Evolutionary conservation across 2,329 filamentous ascomycete genomes (phyloP), one percentile per base, ranked within the genome.

Genomic region (Hypoxylon sp.): DNA sequence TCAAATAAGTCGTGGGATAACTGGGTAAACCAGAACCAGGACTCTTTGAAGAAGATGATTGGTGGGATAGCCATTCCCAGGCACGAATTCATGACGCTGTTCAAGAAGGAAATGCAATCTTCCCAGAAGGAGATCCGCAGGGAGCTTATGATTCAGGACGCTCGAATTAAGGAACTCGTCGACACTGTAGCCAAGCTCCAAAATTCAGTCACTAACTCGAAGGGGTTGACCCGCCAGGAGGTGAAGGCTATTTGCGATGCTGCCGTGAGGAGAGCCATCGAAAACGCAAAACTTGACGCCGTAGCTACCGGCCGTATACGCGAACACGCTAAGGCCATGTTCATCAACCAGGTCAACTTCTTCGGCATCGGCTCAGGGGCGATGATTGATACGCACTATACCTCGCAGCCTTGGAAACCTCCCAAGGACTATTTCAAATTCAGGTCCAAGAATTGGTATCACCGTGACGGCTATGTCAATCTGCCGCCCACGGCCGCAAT

Each of bases 291-390:
- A 56, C 78, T 88, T 2, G 79, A 82, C 50, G 81, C 81, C 2
- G 71, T 84, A 33, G 81, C 83, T 24, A 77, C 79, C 26, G 81
- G 81, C 56, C 78, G 81, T 53, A 84, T 87, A 53, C 78, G 80
- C 28, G 74, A 76, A 33, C 76, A 82, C 68, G 82, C 80, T 74
- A 78, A 81, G 44, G 71, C 74, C 0, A 75, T 82, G 22, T 78
- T 89, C 22, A 78, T 78, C 58, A 80, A 83, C 55, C 84, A 85
- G 58, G 80, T 93, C 78, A 97, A 97, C 80, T 93, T 89, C 79
- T 91, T 97, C 71, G 84, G 85, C 2, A 73, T 79, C 1, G 87
- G 87, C 3, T 79, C 88, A 16, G 93, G 92, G 4, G 92, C 92
- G 0, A 71, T 83, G 1, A 79, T 96, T 67, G 86, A 93, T 70